Evolutionary conservation across 805 yeast genomes (phyloP), one percentile per base, ranked within the genome.

Genomic region (Saturnispora ahearnii): DNA sequence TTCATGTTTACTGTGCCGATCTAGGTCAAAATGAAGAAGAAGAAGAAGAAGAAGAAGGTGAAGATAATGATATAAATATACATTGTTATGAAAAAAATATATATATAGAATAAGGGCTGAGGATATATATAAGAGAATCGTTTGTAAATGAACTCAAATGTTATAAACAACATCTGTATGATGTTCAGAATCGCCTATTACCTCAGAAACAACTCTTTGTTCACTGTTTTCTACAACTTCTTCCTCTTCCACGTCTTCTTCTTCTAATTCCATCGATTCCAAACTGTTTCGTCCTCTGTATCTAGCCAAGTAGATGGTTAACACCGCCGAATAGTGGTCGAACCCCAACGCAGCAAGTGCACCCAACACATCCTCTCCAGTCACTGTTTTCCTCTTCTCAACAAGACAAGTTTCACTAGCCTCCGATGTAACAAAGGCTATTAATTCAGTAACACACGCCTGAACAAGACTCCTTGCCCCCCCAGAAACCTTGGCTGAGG

Each of bases 381-480:
- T 82, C 41, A 81, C 78, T 3, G 87, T 81, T 58, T 81, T 81
- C 28, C 87, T 69, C 62, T 81, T 81, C 55, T 82, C 87, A 45
- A 80, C 73, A 11, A 73, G 59, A 59, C 86, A 81, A 57, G 74
- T 76, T 53, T 82, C 87, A 44, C 83, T 74, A 18, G 77, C 77
- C 63, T 81, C 86, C 32, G 82, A 75, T 3, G 87, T 82, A 49
- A 81, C 76, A 63, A 81, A 81, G 9, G 84, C 77, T 32, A 81
- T 82, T 62, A 80, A 81, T 62, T 81, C 85, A 45, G 77, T 69
- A 4, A 80, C 87, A 44, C 62, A 81, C 59, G 82, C 87, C 63
- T 82, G 87, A 67, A 82, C 79, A 56, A 87, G 79, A 57, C 82
- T 90, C 59, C 84, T 83, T 41, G 90, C 85, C 58, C 84, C 93